Conservation (phyloP, 495 filamentous ascomycete species). For the Aspergillus affinis region DNA sequence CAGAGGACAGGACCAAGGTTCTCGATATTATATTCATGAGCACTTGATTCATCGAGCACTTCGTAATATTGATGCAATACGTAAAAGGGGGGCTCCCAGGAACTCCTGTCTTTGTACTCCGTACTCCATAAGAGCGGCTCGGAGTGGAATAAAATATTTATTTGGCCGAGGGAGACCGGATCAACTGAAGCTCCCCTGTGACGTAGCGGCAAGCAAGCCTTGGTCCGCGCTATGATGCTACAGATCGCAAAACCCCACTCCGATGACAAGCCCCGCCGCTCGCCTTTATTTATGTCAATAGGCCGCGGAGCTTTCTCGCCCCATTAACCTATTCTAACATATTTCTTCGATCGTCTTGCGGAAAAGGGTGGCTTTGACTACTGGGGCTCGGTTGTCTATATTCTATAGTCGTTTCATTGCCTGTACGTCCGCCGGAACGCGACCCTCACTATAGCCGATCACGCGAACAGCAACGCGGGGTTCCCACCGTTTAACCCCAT, state of each 20-base stretch:
- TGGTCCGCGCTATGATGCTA: slow-evolving; percentile 2
- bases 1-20: neutral
- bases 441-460: neutral
- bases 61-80: neutral
- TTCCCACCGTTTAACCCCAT: neutral
- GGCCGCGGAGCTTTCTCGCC: slow-evolving; percentile 15
- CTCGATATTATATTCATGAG: too few relatives aligned
- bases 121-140: neutral
- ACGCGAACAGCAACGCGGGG: neutral
- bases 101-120: neutral
- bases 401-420: neutral
- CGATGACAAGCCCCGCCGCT: slow-evolving; percentile 27
- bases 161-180: neutral
- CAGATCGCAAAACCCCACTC: slow-evolving; percentile 25
- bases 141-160: neutral
- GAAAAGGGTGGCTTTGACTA: neutral
- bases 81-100: neutral
- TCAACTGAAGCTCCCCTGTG: neutral
- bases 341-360: neutral
- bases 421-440: neutral
- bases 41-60: too few relatives aligned
- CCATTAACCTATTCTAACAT: neutral
- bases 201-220: neutral
- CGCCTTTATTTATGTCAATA: slow-evolving; percentile 21
- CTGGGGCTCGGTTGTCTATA: neutral